Evolutionary conservation across 441 rosid species (phyloP), one percentile per base, ranked within the genome.

Genomic region (Croton setiger): DNA sequence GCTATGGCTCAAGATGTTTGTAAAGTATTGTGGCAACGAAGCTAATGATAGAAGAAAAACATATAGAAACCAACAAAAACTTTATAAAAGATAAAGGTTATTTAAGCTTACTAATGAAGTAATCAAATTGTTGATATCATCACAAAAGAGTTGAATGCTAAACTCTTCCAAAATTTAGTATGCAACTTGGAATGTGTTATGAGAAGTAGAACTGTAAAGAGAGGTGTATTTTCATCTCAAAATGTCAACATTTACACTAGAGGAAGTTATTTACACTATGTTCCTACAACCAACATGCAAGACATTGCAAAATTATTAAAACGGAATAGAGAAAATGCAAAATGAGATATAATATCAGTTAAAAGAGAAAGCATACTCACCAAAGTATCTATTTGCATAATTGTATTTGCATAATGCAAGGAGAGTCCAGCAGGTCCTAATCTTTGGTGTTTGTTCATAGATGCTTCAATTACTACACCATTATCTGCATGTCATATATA

Each of bases 381-480:
- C 77, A 89, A 90, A 74, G 91, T 84, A 79, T 96, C 99, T 51
- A 93, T 89, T 82, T 93, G 99, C 75, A 95, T 76, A 36, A 93
- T 82, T 31, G 93, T 83, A 78, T 93, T 96, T 56, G 99, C 98
- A 66, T 93, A 96, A 81, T 96, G 99, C 82, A 96, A 82, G n/a
- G 98, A 93, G 68, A 96, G 97, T 64, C 99, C 98, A 62, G 95
- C 93, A 51, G 96, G 83, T 21, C 99, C 99, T 81, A 96, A 68
- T 71, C 83, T 87, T 60, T 67, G 75, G 60, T 78, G 81, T 79
- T 77, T 78, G 81, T 60, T 75, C 58, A 39, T 51, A 35, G 75
- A 70, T 75, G 74, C 84, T 76, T 82, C 80, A 35, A 72, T 60
- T 49, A 81, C 74, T 75, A 43, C 79, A 66, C 81, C 77, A 79